These are phyloP conservation scores for Coniosporium apollinis DNA, from an alignment of 495 filamentous ascomycete species.

Conservation along the genomic window DNA sequence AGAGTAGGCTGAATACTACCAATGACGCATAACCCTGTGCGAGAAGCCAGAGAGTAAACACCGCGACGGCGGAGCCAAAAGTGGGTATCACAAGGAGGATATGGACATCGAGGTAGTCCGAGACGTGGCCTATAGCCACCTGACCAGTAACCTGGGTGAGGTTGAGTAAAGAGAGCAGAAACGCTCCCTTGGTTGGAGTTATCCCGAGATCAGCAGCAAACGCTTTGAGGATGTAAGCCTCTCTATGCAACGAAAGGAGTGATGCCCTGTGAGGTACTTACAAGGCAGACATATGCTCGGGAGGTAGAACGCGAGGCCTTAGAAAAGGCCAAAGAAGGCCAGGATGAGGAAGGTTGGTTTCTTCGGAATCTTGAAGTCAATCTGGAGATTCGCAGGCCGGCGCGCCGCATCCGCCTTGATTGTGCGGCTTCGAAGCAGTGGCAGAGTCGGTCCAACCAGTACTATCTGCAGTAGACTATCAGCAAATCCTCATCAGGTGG, in stretches of 20 bases:
- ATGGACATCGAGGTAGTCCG: constrained; percentile 15
- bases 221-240: too few relatives aligned
- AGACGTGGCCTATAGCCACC: constrained; percentile 20
- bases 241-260: too few relatives aligned
- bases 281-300: constrained; percentile 20
- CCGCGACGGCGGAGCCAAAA: constrained; percentile 14
- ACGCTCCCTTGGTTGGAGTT: constrained; percentile 13
- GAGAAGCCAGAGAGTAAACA: constrained; percentile 20
- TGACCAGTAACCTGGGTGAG: constrained; percentile 21
- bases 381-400: too few relatives aligned
- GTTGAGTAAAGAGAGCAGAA: constrained; percentile 22
- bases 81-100: constrained; percentile 13
- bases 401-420: neutral
- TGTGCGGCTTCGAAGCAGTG: constrained; percentile 4
- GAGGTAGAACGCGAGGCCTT: constrained; percentile 23
- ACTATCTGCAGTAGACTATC: too few relatives aligned
- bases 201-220: constrained; percentile 21
- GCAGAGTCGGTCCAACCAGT: constrained; percentile 4
- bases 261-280: too few relatives aligned
- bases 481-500: too few relatives aligned
- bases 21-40: constrained; percentile 13
- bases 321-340: constrained; percentile 14
- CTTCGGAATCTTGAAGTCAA: constrained; percentile 12
- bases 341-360: constrained; percentile 20
- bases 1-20: constrained; percentile 19